Percentiles rank a stretch among this genome's conserved stretches.
These are phyloP conservation scores for Phytophthora vignae DNA, from an alignment of 352 stramenopile genomes.

Conservation along the genomic window DNA sequence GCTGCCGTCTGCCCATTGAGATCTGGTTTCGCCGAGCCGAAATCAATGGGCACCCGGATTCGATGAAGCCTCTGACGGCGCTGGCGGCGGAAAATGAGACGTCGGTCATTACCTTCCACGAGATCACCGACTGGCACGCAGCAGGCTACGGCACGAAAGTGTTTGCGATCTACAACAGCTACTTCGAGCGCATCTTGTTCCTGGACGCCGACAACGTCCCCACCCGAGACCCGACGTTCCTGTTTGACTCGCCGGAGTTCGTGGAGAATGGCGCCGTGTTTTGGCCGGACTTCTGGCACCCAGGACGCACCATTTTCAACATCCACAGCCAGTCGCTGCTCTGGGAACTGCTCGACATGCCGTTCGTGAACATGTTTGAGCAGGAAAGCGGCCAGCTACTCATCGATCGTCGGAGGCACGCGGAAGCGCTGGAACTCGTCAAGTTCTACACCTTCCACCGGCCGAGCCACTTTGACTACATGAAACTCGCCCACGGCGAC, in stretches of 20 bases:
- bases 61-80: conserved; percentile 25
- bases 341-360: conserved; percentile 60
- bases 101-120: conserved; percentile 32
- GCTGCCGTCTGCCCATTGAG: conserved; percentile 60
- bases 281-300: too few species aligned
- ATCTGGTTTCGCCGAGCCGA: conserved; percentile 56
- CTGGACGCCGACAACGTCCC: conserved; percentile 69
- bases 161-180: conserved; percentile 54
- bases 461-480: conserved; percentile 37
- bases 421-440: conserved; percentile 42
- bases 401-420: conserved; percentile 49
- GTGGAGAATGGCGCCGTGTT: conserved; percentile 53
- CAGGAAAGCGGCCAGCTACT: conserved; percentile 77
- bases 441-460: conserved; percentile 56
- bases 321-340: conserved; percentile 62
- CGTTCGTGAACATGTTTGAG: conserved; percentile 73
- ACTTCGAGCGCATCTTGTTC: conserved; percentile 58
- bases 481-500: conserved; percentile 61
- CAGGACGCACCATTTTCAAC: conserved; percentile 67
- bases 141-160: conserved; percentile 59
- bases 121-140: conserved; percentile 43
- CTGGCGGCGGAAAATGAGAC: conserved; percentile 30
- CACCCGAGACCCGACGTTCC: conserved; percentile 51
- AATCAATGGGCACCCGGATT: conserved; percentile 38
- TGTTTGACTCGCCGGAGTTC: conserved; percentile 57